phyloP scores from a whole-genome alignment of 2,329 filamentous ascomycete species.

The Lecanosticta acicola region DNA sequence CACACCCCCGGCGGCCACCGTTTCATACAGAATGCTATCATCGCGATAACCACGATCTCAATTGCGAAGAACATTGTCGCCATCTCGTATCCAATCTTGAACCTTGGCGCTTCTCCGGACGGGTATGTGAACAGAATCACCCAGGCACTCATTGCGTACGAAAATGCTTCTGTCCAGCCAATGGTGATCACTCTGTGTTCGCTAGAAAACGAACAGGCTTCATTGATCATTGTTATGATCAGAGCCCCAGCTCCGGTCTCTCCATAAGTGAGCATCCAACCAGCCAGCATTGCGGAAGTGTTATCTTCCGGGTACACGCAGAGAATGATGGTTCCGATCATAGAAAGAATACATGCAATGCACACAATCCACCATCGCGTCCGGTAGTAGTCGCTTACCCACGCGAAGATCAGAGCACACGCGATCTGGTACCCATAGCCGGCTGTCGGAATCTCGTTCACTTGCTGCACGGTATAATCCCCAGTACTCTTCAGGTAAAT shows the following conservation, averaged over 20 bases:
- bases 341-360: conserved; percentile 23
- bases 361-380: conserved; percentile 21
- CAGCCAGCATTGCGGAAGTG: conserved; percentile 33
- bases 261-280: conserved; percentile 36
- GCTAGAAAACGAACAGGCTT: conserved; percentile 15
- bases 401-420: conserved; percentile 13
- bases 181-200: conserved; percentile 18
- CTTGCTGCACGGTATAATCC: conserved; percentile 5
- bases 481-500: conserved; percentile 9
- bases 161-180: conserved; percentile 17
- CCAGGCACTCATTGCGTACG: conserved; percentile 20
- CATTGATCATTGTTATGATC: conserved; percentile 35
- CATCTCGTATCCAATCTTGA: conserved; percentile 26
- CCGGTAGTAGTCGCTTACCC: conserved; percentile 18
- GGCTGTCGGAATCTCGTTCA: conserved; percentile 10
- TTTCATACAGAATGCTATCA: conserved; percentile 15
- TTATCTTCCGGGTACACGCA: conserved; percentile 34
- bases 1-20: conserved; percentile 5
- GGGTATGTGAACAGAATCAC: conserved; percentile 18
- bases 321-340: conserved; percentile 34
- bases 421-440: conserved; percentile 6
- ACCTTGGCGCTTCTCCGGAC: conserved; percentile 19
- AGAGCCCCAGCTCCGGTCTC: conserved; percentile 35
- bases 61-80: conserved; percentile 27
- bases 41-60: conserved; percentile 15